Evolutionary conservation across 176 grass and related monocot species (phyloP).

Genomic region (Eragrostis nindensis): DNA sequence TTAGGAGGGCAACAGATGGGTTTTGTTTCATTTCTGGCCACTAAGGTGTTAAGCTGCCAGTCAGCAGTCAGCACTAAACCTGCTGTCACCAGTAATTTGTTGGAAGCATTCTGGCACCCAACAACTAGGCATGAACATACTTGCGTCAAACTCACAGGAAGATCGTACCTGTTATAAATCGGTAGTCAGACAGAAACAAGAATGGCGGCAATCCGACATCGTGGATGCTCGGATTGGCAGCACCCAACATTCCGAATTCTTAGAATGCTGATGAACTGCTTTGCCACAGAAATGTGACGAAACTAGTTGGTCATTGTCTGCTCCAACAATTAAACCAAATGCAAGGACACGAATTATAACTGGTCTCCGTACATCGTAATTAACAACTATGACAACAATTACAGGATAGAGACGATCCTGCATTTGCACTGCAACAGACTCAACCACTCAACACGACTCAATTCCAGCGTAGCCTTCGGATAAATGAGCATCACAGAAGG

Average conservation of each 20-base stretch:
- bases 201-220: not conserved
- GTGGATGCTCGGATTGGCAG: not conserved
- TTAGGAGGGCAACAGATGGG: not conserved
- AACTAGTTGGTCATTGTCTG: not conserved
- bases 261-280: not conserved
- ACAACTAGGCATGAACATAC: not conserved
- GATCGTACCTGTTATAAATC: too few relatives aligned
- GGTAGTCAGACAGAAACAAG: not conserved
- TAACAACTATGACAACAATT: not conserved
- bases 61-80: not conserved
- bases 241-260: not conserved
- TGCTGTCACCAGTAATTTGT: not conserved
- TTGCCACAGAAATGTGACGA: not conserved
- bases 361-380: not conserved
- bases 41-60: not conserved
- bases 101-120: not conserved
- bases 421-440: not conserved
- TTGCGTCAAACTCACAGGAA: not conserved
- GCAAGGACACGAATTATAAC: not conserved
- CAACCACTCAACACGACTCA: not conserved
- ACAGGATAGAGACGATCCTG: not conserved
- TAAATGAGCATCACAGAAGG: not conserved
- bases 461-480: not conserved
- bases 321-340: not conserved
- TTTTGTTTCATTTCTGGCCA: not conserved